These are phyloP conservation scores for Suhomyces sp. DNA, from an alignment of 805 yeast species.

Conservation along the genomic window DNA sequence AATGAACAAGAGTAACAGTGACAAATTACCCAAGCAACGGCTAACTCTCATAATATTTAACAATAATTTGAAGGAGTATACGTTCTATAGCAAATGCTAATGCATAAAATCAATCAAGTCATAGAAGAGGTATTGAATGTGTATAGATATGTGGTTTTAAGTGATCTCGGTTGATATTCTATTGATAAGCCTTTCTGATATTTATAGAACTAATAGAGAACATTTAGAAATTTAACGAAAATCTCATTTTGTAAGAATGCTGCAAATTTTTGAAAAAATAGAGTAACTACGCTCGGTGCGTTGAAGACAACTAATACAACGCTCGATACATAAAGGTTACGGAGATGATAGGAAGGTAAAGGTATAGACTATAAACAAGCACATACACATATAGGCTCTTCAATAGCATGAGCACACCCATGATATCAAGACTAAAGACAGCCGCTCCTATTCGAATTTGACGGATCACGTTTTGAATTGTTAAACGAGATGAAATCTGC, in stretches of 20 bases:
- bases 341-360: no score
- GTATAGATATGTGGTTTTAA: neutral
- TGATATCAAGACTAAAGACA: neutral
- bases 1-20: no score
- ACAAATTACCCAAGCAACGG: no score
- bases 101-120: neutral
- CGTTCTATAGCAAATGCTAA: neutral
- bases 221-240: neutral
- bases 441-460: neutral
- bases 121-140: neutral
- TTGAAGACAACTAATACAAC: no score
- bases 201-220: neutral
- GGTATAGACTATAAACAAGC: neutral
- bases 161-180: neutral
- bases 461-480: neutral
- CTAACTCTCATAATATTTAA: no score
- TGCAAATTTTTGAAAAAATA: neutral
- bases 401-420: neutral
- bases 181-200: neutral
- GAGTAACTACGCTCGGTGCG: neutral
- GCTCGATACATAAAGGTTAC: no score
- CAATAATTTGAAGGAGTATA: neutral
- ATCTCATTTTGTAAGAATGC: neutral
- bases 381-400: neutral
- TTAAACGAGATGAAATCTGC: neutral